phyloP scores from a whole-genome alignment of 1,284 basidiomycete genomes.

The Xerocomus nothofagi region DNA sequence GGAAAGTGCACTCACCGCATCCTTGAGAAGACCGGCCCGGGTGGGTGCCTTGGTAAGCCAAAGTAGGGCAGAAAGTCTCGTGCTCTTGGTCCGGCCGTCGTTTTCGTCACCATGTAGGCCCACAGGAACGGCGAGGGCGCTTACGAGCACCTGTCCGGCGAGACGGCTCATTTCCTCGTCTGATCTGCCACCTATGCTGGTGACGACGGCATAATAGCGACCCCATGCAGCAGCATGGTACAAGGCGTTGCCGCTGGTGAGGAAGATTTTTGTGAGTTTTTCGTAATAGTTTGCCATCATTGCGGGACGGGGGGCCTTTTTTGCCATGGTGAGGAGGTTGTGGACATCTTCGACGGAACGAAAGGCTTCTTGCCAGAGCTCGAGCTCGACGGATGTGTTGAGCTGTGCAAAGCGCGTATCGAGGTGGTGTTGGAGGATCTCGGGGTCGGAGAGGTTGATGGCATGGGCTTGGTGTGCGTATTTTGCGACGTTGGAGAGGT shows the following conservation, averaged over 20 bases:
- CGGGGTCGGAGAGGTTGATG: conserved; percentile 97
- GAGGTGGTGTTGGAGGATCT: conserved; percentile 95
- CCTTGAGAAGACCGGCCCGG: conserved; percentile 79
- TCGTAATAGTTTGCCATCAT: conserved; percentile 99
- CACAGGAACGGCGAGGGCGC: conserved; percentile 92
- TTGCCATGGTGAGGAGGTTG: conserved; percentile 90
- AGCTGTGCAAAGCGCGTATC: conserved; percentile 98
- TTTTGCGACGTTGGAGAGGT: conserved; percentile 94
- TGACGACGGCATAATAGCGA: conserved; percentile 74
- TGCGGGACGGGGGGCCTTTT: conserved; percentile 86
- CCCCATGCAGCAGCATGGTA: conserved; percentile 99
- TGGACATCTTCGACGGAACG: conserved; percentile 98
- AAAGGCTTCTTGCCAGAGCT: conserved; percentile 99
- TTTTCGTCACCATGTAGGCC: conserved; percentile 69
- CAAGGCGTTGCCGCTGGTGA: conserved; percentile 90
- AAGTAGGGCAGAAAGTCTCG: conserved; percentile 83
- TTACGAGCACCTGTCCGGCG: conserved; percentile 91
- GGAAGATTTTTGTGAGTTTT: conserved; percentile 95
- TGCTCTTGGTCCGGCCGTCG: conserved; percentile 74
- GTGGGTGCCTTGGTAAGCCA: conserved; percentile 87
- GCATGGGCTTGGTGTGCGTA: conserved; percentile 94
- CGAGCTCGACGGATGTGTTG: conserved; percentile 96
- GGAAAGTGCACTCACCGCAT: conserved; percentile 64
- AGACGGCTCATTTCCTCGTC: conserved; percentile 82
- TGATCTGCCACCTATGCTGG: conserved; percentile 65